Conservation (phyloP, 352 stramenopile genomes). For the Pythium biforme region DNA sequence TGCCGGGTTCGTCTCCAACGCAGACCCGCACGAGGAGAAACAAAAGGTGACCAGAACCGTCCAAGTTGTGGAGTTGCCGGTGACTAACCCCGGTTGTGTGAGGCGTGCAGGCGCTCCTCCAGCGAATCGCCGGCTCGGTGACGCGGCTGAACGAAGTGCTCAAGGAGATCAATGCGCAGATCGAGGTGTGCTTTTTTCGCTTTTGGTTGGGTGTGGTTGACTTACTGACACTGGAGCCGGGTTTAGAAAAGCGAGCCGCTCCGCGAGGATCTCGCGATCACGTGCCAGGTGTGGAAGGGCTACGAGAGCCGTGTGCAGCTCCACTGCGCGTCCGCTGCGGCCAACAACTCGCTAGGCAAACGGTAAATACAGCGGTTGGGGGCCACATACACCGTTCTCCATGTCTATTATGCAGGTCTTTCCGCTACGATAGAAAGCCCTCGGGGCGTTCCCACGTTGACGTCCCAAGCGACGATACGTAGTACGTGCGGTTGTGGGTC, state of each 20-base stretch:
- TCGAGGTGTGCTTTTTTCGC: constrained; percentile 48
- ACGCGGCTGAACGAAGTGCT: constrained; percentile 76
- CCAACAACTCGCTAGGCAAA: constrained; percentile 1
- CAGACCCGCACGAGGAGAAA: constrained; percentile 86
- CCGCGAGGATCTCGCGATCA: constrained; percentile 67
- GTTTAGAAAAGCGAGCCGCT: constrained; percentile 84
- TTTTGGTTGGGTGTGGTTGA: no score
- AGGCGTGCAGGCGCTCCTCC: constrained; percentile 54
- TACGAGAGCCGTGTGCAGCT: constrained; percentile 82
- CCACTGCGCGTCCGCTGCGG: constrained; percentile 38
- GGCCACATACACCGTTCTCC: background rate
- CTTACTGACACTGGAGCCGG: background rate
- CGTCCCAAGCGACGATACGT: constrained; percentile 31
- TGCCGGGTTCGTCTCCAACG: background rate
- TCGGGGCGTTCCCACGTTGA: constrained; percentile 30
- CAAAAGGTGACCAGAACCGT: constrained; percentile 47
- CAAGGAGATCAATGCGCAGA: constrained; percentile 84
- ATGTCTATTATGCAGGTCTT: background rate
- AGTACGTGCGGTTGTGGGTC: constrained; percentile 26
- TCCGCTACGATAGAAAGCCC: background rate
- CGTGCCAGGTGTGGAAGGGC: constrained; percentile 80
- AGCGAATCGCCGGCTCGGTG: constrained; percentile 77
- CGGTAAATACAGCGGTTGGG: constrained; percentile 8
- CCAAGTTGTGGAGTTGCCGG: background rate
- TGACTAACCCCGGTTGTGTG: background rate